phyloP scores from a whole-genome alignment of 176 grass and related monocot genomes.

The Luzula sylvatica region DNA sequence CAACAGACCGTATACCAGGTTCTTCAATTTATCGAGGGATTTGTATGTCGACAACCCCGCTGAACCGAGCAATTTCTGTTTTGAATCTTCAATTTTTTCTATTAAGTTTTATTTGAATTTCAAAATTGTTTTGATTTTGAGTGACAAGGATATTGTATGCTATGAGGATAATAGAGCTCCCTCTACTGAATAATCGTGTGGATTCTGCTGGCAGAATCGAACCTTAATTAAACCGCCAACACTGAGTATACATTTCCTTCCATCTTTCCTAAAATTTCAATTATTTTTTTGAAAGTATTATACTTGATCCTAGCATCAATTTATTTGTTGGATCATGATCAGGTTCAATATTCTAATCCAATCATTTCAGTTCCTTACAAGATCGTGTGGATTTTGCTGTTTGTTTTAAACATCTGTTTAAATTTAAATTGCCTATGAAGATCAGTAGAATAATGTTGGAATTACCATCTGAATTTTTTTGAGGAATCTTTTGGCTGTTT shows the following conservation, averaged over 20 bases:
- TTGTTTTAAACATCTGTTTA: background rate
- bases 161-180: slow-evolving; percentile 93
- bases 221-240: slow-evolving; percentile 52
- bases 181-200: slow-evolving; percentile 82
- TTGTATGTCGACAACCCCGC: slow-evolving; percentile 90
- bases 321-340: slow-evolving; percentile 23
- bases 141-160: slow-evolving; percentile 22
- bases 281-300: no score
- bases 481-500: slow-evolving; percentile 50
- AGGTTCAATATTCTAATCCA: slow-evolving; percentile 44
- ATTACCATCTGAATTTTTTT: slow-evolving; percentile 85
- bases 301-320: background rate
- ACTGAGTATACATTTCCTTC: slow-evolving; percentile 40
- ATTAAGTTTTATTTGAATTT: background rate
- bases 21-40: slow-evolving; percentile 36
- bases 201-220: slow-evolving; percentile 98
- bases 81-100: background rate
- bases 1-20: slow-evolving; percentile 92
- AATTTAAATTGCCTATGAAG: slow-evolving; percentile 40
- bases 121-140: background rate
- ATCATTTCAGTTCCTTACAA: slow-evolving; percentile 43
- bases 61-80: slow-evolving; percentile 57
- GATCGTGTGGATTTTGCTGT: slow-evolving; percentile 47
- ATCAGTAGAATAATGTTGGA: slow-evolving; percentile 59
- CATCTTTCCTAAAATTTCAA: no score